These are phyloP conservation scores for Leptosphaerulina australis DNA, from an alignment of 2,329 filamentous ascomycete genomes.

Conservation along the genomic window DNA sequence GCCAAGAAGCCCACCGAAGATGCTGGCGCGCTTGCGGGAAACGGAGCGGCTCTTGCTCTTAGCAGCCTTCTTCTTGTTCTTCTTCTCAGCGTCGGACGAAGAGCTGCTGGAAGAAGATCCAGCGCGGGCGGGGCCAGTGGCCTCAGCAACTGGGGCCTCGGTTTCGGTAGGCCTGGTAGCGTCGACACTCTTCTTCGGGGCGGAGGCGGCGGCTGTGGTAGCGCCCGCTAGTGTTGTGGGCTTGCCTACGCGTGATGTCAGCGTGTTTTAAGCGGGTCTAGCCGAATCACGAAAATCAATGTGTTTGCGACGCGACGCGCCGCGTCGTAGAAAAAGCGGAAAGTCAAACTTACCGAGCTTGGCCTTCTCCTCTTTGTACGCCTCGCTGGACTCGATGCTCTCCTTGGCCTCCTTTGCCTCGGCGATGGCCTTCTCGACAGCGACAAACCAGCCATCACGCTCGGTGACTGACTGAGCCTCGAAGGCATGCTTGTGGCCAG, in stretches of 20 bases:
- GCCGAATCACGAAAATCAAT: conserved; percentile 33
- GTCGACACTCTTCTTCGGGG: conserved; percentile 57
- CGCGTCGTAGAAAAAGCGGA: conserved; percentile 15
- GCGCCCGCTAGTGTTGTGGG: conserved; percentile 50
- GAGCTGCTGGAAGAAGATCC: conserved; percentile 50
- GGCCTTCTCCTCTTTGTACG: conserved; percentile 86
- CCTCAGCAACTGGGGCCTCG: conserved; percentile 34
- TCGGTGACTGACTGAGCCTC: conserved; percentile 67
- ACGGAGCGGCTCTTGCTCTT: conserved; percentile 66
- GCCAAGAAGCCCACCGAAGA: conserved; percentile 63
- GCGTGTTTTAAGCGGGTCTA: conserved; percentile 41
- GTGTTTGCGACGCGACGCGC: conserved; percentile 29
- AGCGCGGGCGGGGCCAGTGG: conserved; percentile 42
- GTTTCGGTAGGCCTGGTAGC: conserved; percentile 49
- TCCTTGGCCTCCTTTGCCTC: conserved; percentile 77
- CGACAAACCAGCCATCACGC: conserved; percentile 85
- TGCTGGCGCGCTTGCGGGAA: conserved; percentile 64
- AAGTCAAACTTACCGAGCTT: conserved; percentile 62
- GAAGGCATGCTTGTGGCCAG: conserved; percentile 92
- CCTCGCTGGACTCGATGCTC: conserved; percentile 75
- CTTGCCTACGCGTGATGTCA: conserved; percentile 50
- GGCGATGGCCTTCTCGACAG: conserved; percentile 69
- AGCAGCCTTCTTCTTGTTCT: conserved; percentile 51
- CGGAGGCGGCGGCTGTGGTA: conserved; percentile 45
- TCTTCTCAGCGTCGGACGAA: conserved; percentile 56